phyloP scores from a whole-genome alignment of 1,284 basidiomycete species.

The Chondrostereum purpureum region DNA sequence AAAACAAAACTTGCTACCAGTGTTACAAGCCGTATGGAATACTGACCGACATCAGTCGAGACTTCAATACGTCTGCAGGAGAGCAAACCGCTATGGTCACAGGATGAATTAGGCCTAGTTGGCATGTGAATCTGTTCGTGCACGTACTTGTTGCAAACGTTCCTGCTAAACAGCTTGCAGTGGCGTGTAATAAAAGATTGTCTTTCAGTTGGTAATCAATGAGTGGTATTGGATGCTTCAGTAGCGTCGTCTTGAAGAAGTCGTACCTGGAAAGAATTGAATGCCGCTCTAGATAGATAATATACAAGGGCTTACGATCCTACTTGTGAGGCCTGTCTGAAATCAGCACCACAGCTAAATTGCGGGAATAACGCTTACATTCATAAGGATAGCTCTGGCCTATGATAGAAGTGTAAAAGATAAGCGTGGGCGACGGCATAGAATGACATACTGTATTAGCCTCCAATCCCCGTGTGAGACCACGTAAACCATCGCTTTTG shows the following conservation, averaged over 20 bases:
- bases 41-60: slow-evolving; percentile 69
- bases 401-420: slow-evolving; percentile 20
- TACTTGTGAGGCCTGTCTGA: slow-evolving; percentile 67
- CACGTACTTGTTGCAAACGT: slow-evolving; percentile 82
- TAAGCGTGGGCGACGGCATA: slow-evolving; percentile 2
- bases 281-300: slow-evolving; percentile 6
- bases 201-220: slow-evolving; percentile 69
- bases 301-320: slow-evolving; percentile 62
- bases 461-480: slow-evolving; percentile 71
- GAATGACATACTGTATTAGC: slow-evolving; percentile 60
- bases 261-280: slow-evolving; percentile 68
- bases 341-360: slow-evolving; percentile 5
- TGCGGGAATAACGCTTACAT: slow-evolving; percentile 44
- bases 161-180: slow-evolving; percentile 65
- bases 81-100: slow-evolving; percentile 76
- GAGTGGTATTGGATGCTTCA: slow-evolving; percentile 48
- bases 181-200: slow-evolving; percentile 56
- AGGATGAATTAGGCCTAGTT: slow-evolving; percentile 3
- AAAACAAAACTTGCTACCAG: too few species aligned
- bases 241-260: slow-evolving; percentile 69
- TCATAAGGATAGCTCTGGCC: slow-evolving; percentile 81
- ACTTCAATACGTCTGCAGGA: slow-evolving; percentile 82
- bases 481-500: slow-evolving; percentile 63
- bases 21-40: background rate
- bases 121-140: slow-evolving; percentile 13